A percentile compares a stretch with the other conserved stretches of the same genome.
phyloP scores from a whole-genome alignment of 1,284 basidiomycete species.

The Heterobasidion annosum region DNA sequence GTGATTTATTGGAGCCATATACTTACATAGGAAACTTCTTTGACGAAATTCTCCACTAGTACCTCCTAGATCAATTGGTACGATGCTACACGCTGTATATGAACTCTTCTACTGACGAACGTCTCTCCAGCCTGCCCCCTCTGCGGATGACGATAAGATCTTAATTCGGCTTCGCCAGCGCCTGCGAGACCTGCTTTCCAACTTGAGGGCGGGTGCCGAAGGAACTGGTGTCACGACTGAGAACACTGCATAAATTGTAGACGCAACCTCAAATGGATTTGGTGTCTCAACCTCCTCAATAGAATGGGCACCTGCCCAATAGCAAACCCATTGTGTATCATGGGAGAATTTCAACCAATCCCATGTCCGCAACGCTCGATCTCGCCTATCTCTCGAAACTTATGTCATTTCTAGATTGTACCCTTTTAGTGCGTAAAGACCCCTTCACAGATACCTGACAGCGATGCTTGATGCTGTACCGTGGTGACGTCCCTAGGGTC shows the following conservation, averaged over 20 bases:
- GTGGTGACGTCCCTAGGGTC: too few relatives aligned
- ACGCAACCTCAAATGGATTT: too few relatives aligned
- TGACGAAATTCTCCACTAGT: conserved; percentile 15
- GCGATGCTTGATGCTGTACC: too few relatives aligned
- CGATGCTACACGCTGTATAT: conserved; percentile 1
- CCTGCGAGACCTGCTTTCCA: conserved; percentile 25
- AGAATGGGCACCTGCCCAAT: not conserved
- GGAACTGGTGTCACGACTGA: conserved; percentile 12
- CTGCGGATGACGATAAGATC: conserved; percentile 27
- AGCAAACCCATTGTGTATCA: too few relatives aligned
- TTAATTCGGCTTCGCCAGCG: conserved; percentile 26
- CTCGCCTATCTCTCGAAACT: too few relatives aligned
- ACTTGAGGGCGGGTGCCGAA: conserved; percentile 28
- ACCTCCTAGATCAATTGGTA: conserved; percentile 32
- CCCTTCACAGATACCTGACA: too few relatives aligned
- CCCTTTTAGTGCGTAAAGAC: too few relatives aligned
- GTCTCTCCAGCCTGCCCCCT: conserved; percentile 26
- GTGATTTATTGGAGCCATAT: conserved; percentile 13
- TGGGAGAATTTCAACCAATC: too few relatives aligned
- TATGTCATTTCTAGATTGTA: too few relatives aligned
- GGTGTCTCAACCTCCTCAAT: not conserved
- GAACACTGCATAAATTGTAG: not conserved
- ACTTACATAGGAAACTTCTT: not conserved
- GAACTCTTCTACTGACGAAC: not conserved
- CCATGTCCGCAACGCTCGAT: too few relatives aligned